Percentiles rank a stretch among this genome's conserved stretches.
phyloP scores from a whole-genome alignment of 257 asterid species.

The Capsicum baccatum region DNA sequence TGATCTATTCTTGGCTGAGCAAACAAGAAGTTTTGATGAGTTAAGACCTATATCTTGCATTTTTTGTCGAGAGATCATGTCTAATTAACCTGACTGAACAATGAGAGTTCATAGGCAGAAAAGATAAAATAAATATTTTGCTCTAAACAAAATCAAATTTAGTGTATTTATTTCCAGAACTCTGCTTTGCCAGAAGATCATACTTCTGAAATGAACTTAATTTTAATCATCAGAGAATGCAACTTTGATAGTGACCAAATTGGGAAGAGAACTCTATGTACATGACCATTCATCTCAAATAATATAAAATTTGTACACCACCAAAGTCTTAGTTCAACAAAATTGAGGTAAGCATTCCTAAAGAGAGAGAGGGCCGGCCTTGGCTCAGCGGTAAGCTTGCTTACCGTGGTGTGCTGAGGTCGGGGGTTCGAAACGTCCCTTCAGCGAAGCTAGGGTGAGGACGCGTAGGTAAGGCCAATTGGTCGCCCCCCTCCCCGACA shows the following conservation, averaged over 20 bases:
- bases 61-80: neutral
- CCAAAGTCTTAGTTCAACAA: conserved; percentile 2
- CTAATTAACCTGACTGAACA: neutral
- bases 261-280: neutral
- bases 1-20: neutral
- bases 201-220: neutral
- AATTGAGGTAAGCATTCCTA: neutral
- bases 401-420: too few relatives aligned
- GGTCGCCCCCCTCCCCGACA: too few relatives aligned
- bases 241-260: neutral
- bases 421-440: too few relatives aligned
- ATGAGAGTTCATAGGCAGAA: too few relatives aligned
- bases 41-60: neutral
- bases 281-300: neutral
- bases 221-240: neutral
- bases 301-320: neutral
- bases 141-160: neutral
- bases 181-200: neutral
- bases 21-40: neutral
- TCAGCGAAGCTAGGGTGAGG: too few relatives aligned
- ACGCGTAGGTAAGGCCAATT: too few relatives aligned
- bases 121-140: too few relatives aligned
- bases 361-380: too few relatives aligned
- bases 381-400: too few relatives aligned
- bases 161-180: neutral